These are phyloP conservation scores for Candida orba DNA, from an alignment of 805 yeast species.

Conservation along the genomic window DNA sequence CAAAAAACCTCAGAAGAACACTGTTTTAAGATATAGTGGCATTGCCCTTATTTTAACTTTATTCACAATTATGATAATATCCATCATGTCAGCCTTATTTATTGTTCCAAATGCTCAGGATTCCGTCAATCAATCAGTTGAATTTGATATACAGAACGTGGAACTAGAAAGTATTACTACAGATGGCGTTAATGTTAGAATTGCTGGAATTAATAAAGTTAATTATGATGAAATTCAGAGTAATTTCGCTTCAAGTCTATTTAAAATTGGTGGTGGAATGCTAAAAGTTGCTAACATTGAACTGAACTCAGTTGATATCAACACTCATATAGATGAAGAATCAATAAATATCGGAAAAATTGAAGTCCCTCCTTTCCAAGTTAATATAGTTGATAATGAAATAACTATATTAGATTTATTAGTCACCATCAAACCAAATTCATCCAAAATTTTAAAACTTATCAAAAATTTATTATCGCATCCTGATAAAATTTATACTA, in stretches of 20 bases:
- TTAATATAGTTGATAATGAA: conserved; percentile 24
- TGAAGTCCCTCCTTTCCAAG: conserved; percentile 27
- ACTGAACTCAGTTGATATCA: conserved; percentile 22
- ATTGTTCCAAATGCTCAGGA: conserved; percentile 23
- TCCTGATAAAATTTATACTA: conserved; percentile 25
- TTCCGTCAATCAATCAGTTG: conserved; percentile 26
- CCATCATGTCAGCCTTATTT: conserved; percentile 2
- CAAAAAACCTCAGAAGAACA: not conserved
- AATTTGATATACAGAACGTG: conserved; percentile 26
- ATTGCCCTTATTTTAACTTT: not conserved
- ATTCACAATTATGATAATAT: not conserved
- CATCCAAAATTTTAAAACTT: conserved; percentile 26
- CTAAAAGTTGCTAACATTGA: conserved; percentile 24
- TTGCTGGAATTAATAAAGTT: conserved; percentile 26
- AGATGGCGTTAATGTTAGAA: conserved; percentile 26
- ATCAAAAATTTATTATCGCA: conserved; percentile 26
- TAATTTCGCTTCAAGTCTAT: conserved; percentile 18
- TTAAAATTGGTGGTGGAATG: conserved; percentile 28
- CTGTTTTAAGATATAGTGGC: not conserved
- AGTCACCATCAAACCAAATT: conserved; percentile 28
- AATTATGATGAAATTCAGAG: conserved; percentile 27
- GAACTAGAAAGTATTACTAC: conserved; percentile 25
- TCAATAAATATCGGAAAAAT: conserved; percentile 26
- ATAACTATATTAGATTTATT: conserved; percentile 23
- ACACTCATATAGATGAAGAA: conserved; percentile 6